Percentiles rank a stretch among this genome's conserved stretches.
Conservation (phyloP, 768 basidiomycete genomes). For the Tylopilus felleus region DNA sequence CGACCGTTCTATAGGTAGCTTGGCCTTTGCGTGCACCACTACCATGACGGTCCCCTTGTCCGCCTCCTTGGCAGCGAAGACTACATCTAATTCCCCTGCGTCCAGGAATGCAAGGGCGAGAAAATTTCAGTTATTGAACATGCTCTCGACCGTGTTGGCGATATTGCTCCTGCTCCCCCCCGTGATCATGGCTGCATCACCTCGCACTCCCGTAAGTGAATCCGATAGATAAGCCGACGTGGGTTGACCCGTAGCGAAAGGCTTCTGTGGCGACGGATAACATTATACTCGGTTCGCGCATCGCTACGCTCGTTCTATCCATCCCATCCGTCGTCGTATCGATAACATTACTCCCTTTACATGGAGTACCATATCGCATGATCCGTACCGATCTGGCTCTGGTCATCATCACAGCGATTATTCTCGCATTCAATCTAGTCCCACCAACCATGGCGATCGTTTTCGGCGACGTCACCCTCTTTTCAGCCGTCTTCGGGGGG, state of each 20-base stretch:
- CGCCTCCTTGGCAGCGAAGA: constrained; percentile 48
- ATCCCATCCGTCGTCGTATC: constrained; percentile 60
- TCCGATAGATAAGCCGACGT: constrained; percentile 23
- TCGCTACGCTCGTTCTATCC: constrained; percentile 52
- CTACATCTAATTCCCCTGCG: constrained; percentile 2
- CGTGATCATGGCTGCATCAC: constrained; percentile 48
- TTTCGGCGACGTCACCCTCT: constrained; percentile 47
- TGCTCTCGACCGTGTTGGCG: constrained; percentile 47
- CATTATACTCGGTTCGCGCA: constrained; percentile 38
- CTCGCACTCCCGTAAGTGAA: constrained; percentile 38
- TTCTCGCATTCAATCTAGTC: constrained; percentile 45
- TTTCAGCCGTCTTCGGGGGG: constrained; percentile 51
- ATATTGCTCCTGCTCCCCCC: constrained; percentile 54
- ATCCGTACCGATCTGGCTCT: constrained; percentile 46
- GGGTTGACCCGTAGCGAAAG: constrained; percentile 13
- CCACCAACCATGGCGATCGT: constrained; percentile 37
- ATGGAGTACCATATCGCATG: constrained; percentile 38
- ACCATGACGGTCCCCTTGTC: constrained; percentile 65
- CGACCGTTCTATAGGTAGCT: constrained; percentile 38
- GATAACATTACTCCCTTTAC: constrained; percentile 49
- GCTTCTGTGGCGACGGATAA: constrained; percentile 7
- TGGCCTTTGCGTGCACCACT: constrained; percentile 65
- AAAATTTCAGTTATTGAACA: constrained; percentile 59
- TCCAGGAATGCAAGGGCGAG: constrained; percentile 45
- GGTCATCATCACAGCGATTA: constrained; percentile 37